Evolutionary conservation across 2,329 filamentous ascomycete genomes (phyloP), one percentile per base, ranked within the genome.

Genomic region (Amauroascus niger): DNA sequence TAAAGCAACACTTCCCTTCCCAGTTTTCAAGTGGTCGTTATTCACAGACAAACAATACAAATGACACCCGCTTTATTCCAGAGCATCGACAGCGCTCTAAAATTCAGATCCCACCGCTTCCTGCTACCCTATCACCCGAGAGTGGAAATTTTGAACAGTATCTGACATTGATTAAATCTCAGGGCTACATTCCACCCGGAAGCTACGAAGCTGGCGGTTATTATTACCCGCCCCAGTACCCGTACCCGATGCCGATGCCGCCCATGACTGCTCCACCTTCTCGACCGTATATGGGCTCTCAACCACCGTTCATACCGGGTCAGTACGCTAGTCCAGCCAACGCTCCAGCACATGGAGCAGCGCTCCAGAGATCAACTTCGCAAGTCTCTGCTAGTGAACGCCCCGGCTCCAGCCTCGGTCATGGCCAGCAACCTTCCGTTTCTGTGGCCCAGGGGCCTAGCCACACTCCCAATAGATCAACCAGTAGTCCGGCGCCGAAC

Each of bases 321-420:
- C 76, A 78, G 37, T 83, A 78, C 64, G 74, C 68, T 28, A 71
- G 62, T 63, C 62, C 68, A 63, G 62, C 60, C 35, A 69, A 67
- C 53, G 72, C 71, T 58, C 76, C 74, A 62, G 80, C 75, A 57
- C 79, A 85, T 67, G 78, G 83, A 58, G 73, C 80, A 55, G 73
- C 74, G 39, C 90, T 95, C 85, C 93, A 90, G 1, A 84, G 90
- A 62, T 89, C 82, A 57, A 81, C 86, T 1, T 94, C 88, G 1
- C 87, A 93, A 69, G 79, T 86, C 53, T 87, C 87, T 63, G 78
- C 78, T 35, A 77, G 83, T 24, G 86, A 87, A 70, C 75, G 80
- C 58, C 80, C 81, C 16, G 70, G 74, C 8, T 82, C 81, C 39
- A 81, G 78, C 61, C 69, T 82, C 30, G 77, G 78, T 44, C 79